Evolutionary conservation across 352 stramenopile species (phyloP), one percentile per base, ranked within the genome.

Genomic region (Heterotrichella gracilis): DNA sequence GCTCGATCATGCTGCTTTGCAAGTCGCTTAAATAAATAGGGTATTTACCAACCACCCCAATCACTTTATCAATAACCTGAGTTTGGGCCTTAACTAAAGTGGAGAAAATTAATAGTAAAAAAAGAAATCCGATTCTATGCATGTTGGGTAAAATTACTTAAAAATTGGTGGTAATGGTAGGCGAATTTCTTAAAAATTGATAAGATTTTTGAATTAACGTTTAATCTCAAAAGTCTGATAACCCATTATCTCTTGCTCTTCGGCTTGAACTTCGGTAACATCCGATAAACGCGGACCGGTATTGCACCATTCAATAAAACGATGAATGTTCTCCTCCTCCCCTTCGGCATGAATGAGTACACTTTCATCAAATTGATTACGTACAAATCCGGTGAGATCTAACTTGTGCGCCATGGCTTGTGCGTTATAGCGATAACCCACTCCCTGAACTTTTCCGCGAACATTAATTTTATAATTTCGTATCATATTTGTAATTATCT

Each of bases 41-140:
- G 32, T 53, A 53, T 53, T 53, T 53, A 53, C 32, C 32, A 53
- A 53, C 32, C 32, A 53, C 32, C n/a, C 32, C 32, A 17, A 53
- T 53, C n/a, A 53, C 32, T n/a, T 53, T 53, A 53, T 53, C 32
- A 53, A 53, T 53, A 17, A 53, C 32, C 32, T 53, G 32, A n/a
- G 32, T 17, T n/a, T n/a, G 32, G 32, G 32, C n/a, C n/a, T 53
- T 53, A n/a, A n/a, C 9, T 17, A 53, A 53, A 53, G 9, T 17
- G n/a, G n/a, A 53, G 9, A 53, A 53, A 53, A 9, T 53, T 9
- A n/a, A 9, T n/a, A n/a, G 9, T 17, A 53, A 9, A 17, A 53
- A 17, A 17, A 53, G 9, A 17, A 53, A 9, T 53, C n/a, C n/a
- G n/a, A 53, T 17, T 53, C 9, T n/a, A 9, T 9, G n/a, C 32